phyloP scores from a whole-genome alignment of 2,329 filamentous ascomycete genomes.

The Colletotrichum simmondsii region DNA sequence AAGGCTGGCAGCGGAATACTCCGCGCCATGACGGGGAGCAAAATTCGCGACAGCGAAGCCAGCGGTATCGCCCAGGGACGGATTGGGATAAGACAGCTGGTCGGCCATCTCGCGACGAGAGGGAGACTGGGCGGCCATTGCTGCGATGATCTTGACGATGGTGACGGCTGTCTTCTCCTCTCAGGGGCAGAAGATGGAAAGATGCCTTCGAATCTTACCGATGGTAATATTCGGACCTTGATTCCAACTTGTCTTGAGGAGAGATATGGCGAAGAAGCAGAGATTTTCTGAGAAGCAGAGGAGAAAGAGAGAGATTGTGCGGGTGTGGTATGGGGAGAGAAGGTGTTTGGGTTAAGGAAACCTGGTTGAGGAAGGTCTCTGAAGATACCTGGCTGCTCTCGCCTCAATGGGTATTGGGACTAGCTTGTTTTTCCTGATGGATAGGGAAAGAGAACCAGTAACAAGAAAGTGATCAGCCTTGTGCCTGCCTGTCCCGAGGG shows the following conservation, averaged over 20 bases:
- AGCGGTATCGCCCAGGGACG: constrained; percentile 38
- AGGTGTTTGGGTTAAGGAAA: neutral
- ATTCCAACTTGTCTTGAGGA: neutral
- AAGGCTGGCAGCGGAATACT: neutral
- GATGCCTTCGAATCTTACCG: neutral
- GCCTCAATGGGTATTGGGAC: neutral
- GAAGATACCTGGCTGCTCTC: neutral
- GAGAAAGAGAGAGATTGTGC: neutral
- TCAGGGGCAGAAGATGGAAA: neutral
- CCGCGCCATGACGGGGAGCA: neutral
- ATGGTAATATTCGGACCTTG: neutral
- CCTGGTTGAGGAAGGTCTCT: neutral
- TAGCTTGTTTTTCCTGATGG: neutral
- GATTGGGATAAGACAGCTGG: constrained; percentile 39
- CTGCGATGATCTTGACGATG: neutral
- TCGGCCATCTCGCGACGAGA: constrained; percentile 12
- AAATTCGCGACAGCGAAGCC: constrained; percentile 20
- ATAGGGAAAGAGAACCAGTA: neutral
- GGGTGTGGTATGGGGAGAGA: neutral
- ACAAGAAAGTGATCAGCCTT: neutral
- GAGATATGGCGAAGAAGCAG: neutral
- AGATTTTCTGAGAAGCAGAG: neutral
- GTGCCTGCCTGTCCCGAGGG: neutral
- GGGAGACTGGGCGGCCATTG: constrained; percentile 1
- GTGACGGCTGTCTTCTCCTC: neutral